Evolutionary conservation across 495 filamentous ascomycete species (phyloP), one percentile per base, ranked within the genome.

Genomic region (Hypomontagnella submonticulosa): DNA sequence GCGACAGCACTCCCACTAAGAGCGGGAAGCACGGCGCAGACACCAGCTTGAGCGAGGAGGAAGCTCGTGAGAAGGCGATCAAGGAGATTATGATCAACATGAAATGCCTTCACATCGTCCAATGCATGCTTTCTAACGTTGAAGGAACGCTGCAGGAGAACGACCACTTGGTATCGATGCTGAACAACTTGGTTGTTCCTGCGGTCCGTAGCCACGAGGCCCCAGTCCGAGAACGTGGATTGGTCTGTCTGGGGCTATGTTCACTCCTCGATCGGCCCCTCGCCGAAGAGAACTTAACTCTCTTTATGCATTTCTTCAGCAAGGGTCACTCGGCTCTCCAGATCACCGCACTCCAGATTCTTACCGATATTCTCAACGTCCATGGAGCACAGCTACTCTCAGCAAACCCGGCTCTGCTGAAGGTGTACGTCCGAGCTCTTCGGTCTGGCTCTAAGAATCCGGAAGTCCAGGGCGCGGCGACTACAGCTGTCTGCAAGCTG

Each of bases 101-200:
- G 87, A 97, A 98, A 75, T 97, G 95, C 78, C 84, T 99, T 34
- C 92, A 97, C 71, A 97, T 99, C 67, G 93, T 96, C 18, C 92
- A 96, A 69, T 98, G 92, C 81, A 97, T 97, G 93, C 83, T 99
- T 40, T 87, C 96, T 72, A 95, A 97, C 68, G 90, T 97, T 1
- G 80, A 90, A 52, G 90, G 92, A 16, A 87, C 89, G 56, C 80
- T 98, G 27, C 93, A 97, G 74, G 81, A 90, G 43, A 97, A 97
- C 74, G 87, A 88, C 59, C 87, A 96, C 69, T 78, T 99, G 11
- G 91, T 96, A 1, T 90, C 91, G 27, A 97, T 97, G 91, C 82
- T 98, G 40, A 97, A 99, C 75, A 97, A 96, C 70, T 85, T 98
- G 3, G 90, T 99, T 37, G 92, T 98, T 1, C 96, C 96, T 4